These are phyloP conservation scores for Nelumbo lutea DNA, from an alignment of 164 flowering plant species.

Conservation along the genomic window DNA sequence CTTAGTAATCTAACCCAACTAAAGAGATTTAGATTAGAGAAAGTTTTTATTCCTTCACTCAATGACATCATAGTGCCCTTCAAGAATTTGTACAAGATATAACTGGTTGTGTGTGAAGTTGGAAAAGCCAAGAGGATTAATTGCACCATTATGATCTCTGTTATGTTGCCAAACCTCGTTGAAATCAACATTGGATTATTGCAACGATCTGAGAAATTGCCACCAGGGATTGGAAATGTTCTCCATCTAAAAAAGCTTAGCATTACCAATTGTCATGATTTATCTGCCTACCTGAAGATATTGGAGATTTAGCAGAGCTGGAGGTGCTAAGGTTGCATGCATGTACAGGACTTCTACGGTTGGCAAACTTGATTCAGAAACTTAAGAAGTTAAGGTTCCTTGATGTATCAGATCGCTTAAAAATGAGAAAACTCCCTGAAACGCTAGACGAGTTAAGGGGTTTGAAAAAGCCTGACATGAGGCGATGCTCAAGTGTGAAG, in stretches of 20 bases:
- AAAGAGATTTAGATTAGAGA: conserved; percentile 28
- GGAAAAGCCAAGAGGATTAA: conserved; percentile 18
- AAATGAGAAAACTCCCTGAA: too few relatives aligned
- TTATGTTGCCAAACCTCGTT: conserved; percentile 24
- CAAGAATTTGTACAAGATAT: conserved; percentile 28
- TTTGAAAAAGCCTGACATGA: too few relatives aligned
- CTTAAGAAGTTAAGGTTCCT: too few relatives aligned
- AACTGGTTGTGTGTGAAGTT: conserved; percentile 27
- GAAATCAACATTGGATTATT: conserved; percentile 36
- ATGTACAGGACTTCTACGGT: too few relatives aligned
- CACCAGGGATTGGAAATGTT: conserved; percentile 24
- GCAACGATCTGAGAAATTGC: conserved; percentile 31
- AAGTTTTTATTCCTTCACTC: conserved; percentile 17
- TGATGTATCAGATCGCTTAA: too few relatives aligned
- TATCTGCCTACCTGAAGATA: too few relatives aligned
- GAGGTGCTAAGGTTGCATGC: too few relatives aligned
- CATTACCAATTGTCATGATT: conserved; percentile 28
- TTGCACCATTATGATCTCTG: conserved; percentile 1
- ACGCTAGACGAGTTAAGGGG: too few relatives aligned
- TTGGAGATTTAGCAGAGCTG: too few relatives aligned
- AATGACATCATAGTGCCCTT: conserved; percentile 1
- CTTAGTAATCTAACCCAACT: conserved; percentile 9
- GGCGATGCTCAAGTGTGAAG: too few relatives aligned
- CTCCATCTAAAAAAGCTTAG: conserved; percentile 24
- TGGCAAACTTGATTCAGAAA: too few relatives aligned